Base-by-base conservation (phyloP, 2,329 filamentous ascomycete genomes). In the Sporothrix schenckii region DNA sequence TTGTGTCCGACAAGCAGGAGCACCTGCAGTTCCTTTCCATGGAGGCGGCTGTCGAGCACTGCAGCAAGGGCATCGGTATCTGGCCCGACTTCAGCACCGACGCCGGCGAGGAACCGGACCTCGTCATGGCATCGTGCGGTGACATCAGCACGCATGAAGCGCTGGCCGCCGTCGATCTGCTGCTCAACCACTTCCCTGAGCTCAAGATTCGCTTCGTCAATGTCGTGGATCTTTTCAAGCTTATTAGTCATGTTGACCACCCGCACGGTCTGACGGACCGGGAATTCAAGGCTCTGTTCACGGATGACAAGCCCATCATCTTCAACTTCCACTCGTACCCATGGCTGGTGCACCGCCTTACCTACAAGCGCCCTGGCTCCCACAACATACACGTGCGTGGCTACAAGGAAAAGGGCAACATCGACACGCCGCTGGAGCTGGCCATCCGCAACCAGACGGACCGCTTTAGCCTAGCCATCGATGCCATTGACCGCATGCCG, bases 271-370 rank as follows among this genome's bases (percentile, higher is more conserved):
- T 93, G 70, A 85, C 83, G 0, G 88, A 92, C 74, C 73, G 75
- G 21, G 89, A 92, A 77, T 94, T 89, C 87, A 80, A 80, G 16
- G 83, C 89, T 52, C 81, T 93, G 74, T 94, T 94, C 83, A 93
- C 91, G 0, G 83, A 84, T 19, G 83, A 92, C 81, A 89, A 85
- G 74, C 91, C 91, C 27, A 83, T 92, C 77, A 88, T 93, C 77
- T 93, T 94, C 84, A 93, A 93, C 82, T 94, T 93, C 86, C 91
- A 94, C 82, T 90, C 88, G 44, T 93, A 94, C 81, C 91, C 91
- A 10, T 93, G 89, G 90, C 83, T 94, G 76, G 87, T 94, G 67
- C 91, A 93, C 81, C 85, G 91, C 66, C 80, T 94, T 74, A 91
- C 90, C 0, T 93, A 93, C 81, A 90, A 91, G 81, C 88, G 91